Base-by-base conservation (phyloP, 331 rosid species). In the Quercus tomentella region DNA sequence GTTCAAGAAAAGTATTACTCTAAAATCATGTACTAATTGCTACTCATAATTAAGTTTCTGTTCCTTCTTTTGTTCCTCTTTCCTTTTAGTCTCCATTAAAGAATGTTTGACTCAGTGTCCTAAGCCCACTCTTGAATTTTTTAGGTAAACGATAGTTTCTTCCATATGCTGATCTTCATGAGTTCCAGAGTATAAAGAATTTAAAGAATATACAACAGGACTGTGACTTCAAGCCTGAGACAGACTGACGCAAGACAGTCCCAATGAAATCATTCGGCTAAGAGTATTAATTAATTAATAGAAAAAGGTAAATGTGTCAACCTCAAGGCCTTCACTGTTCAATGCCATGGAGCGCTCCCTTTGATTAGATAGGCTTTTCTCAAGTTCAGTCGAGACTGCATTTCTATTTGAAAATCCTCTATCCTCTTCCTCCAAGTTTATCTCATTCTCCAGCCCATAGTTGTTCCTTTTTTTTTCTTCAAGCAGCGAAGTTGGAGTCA, bases 261-360 rank as follows among this genome's bases (percentile, higher is more conserved):
- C 60, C 72, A 54, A 65, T 56, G 21, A 83, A 78, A 83, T 57
- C 72, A 63, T 51, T 35, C 57, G 60, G 72, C 30, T 74, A 22
- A 69, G 43, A 67, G 28, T 72, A 25, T 51, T 41, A 28, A 65
- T 56, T 82, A 26, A 72, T 26, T 63, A 14, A 45, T 49, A n/a
- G 70, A 76, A 37, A 57, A 78, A 84, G 9, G 51, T 60, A 20
- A 76, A 79, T 7, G 79, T 43, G 33, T 80, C 81, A 88, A 96
- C 98, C 99, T 96, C 97, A 25, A 96, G 96, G 83, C 98, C 98
- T 91, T 95, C 97, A 41, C 98, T 96, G 92, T 95, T 95, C 76
- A 93, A 83, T 35, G 84, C 89, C 99, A 93, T 89, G 58, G 99
- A 95, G 60, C 93, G 89, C 82, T 95, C 99, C 85, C 94, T 89